Conservation (phyloP, 331 rosid species). For the Malus hybrid region DNA sequence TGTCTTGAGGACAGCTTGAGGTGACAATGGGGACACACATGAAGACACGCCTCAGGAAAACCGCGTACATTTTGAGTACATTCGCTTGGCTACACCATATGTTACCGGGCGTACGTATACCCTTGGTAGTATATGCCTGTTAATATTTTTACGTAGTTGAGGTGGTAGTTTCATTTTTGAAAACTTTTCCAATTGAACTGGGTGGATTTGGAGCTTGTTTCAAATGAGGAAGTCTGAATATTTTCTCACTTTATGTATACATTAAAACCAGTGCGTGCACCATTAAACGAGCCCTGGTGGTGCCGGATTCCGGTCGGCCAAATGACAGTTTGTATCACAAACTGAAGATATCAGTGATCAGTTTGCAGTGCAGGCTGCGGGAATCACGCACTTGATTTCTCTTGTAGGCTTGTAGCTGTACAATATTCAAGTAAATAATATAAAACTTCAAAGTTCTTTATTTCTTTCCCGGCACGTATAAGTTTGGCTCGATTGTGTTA, state of each 20-base stretch:
- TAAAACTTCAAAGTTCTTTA: not conserved
- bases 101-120: constrained; percentile 7
- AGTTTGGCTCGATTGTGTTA: no score
- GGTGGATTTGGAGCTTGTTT: constrained; percentile 15
- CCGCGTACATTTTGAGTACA: not conserved
- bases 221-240: not conserved
- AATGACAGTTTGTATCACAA: no score
- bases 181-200: constrained; percentile 6
- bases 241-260: not conserved
- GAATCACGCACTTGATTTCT: not conserved
- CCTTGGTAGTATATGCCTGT: constrained; percentile 25
- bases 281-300: not conserved
- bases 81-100: constrained; percentile 14
- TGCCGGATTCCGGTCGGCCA: no score
- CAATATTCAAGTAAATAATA: not conserved
- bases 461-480: not conserved
- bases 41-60: constrained; percentile 1
- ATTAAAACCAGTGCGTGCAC: not conserved
- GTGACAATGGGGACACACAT: not conserved
- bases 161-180: not conserved
- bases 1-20: constrained; percentile 4
- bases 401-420: constrained; percentile 5
- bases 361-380: not conserved
- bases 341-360: not conserved
- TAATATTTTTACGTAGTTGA: constrained; percentile 26